Base-by-base conservation (phyloP, 1,139 yeast genomes). In the Hyphopichia pseudoburtonii region DNA sequence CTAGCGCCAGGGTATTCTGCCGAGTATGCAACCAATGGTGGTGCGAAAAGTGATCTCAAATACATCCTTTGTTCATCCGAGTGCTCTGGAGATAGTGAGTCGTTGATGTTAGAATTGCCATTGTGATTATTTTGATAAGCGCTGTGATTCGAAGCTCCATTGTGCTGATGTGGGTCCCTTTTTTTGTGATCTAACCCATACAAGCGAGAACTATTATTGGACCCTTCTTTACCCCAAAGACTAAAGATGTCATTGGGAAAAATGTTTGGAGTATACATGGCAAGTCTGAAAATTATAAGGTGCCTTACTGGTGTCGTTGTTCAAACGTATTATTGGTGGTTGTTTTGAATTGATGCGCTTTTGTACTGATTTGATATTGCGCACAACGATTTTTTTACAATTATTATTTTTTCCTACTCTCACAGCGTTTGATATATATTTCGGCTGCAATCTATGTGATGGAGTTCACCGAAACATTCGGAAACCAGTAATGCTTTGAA, bases 21-120 rank as follows among this genome's bases (percentile, higher is more conserved):
- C 0, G 79, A 69, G 47, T 76, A 78, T 1, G 80, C 76, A 36
- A 74, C 68, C 23, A 78, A 54, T 5, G 82, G 79, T 1, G 81
- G 81, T 0, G 80, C 80, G 47, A 61, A 68, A 29, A 56, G 43
- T 46, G 39, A 53, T 19, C 55, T 48, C 14, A 49, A 40, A 36
- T 47, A 46, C 37, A 42, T 46, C 8, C 48, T 33, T 14, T 56
- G 59, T 10, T 56, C 59, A 18, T 54, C 59, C 5, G 35, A 22
- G 30, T 44, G 45, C n/a, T n/a, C n/a, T n/a, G n/a, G n/a, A n/a
- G n/a, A n/a, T n/a, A n/a, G n/a, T n/a, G n/a, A n/a, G 14, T 52
- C 54, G 21, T 38, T 43, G 9, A 18, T 10, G 5, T 18, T 14
- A 46, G 26, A 23, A 38, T 34, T 30, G 34, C 30, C 16, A 18